Base-by-base conservation (phyloP, 257 asterid genomes). In the Cinchona pubescens region DNA sequence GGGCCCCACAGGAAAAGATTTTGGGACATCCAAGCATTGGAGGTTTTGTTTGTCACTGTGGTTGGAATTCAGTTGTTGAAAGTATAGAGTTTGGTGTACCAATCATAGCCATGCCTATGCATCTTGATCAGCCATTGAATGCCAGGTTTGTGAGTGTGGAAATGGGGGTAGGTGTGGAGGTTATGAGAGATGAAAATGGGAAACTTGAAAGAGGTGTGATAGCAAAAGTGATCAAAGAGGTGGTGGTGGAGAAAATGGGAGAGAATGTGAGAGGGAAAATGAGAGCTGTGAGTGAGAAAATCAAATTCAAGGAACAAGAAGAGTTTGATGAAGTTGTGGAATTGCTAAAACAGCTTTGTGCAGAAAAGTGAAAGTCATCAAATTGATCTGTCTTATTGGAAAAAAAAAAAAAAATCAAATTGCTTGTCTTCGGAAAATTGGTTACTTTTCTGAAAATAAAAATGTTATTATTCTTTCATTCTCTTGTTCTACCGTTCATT, bases 1-100 rank as follows among this genome's bases (percentile, higher is more conserved):
- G 88, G 85, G 85, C 86, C 1, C 85, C 86, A 2, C 86, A 85
- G 74, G 75, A 72, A 4, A 59, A 21, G 3, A 80, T 85, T 43
- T 75, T 85, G 16, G 45, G 48, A 2, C 85, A 85, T 56, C 56
- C 83, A 3, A 70, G 80, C n/a, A 51, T 75, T 3, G 87, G 81
- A 49, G 87, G 84, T 0, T 83, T 83, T 56, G 45, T 83, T 3
- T 74, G 81, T 40, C 87, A 83, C 2, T 80, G 87, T 23, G 87
- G 87, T 8, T 80, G 88, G 86, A 76, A 55, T 60, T 82, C 88
- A 8, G 18, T 72, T 1, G 18, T 72, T 59, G 88, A 85, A 29
- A 80, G 85, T 21, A 73, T 72, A 25, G 63, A 78, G 25, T 49
- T 82, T 42, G 86, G 85, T 2, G 80, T 80, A 25, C 86, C 88